Evolutionary conservation across 768 basidiomycete species (phyloP).

Genomic region (Exsudoporus frostii): DNA sequence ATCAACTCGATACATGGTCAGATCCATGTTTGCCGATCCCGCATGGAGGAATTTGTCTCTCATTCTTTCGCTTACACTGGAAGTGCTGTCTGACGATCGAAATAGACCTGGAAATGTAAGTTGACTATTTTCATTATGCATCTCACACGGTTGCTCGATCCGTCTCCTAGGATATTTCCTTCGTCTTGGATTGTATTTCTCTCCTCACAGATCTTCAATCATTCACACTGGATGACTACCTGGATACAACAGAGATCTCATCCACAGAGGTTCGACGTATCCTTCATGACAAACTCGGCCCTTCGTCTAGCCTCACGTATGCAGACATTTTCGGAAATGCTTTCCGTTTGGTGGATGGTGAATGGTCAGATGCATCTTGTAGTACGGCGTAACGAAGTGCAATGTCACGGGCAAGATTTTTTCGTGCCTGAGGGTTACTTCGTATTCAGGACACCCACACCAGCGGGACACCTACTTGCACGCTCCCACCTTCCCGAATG

Average conservation of each 20-base stretch:
- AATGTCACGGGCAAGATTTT: background rate
- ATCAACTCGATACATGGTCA: background rate
- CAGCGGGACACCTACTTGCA: constrained; percentile 47
- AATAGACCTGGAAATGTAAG: background rate
- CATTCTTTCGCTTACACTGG: constrained; percentile 10
- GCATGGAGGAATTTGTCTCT: background rate
- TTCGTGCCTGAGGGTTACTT: background rate
- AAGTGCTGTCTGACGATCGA: rapidly evolving
- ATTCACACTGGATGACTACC: background rate
- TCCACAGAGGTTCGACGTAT: background rate
- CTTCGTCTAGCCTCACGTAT: background rate
- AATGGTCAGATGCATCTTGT: constrained; percentile 2
- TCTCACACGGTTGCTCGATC: background rate
- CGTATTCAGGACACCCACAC: constrained; percentile 28
- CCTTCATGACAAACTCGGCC: background rate
- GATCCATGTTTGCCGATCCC: background rate
- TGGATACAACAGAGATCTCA: too few relatives aligned
- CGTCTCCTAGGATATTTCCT: background rate
- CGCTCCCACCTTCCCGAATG: constrained; percentile 40
- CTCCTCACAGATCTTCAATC: background rate
- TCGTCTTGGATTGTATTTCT: background rate
- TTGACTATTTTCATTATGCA: background rate
- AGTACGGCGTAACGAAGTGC: background rate
- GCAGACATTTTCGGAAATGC: background rate
- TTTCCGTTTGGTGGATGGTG: constrained; percentile 2